Evolutionary conservation across 495 filamentous ascomycete species (phyloP), one percentile per base, ranked within the genome.

Genomic region (Xeromyces bisporus): DNA sequence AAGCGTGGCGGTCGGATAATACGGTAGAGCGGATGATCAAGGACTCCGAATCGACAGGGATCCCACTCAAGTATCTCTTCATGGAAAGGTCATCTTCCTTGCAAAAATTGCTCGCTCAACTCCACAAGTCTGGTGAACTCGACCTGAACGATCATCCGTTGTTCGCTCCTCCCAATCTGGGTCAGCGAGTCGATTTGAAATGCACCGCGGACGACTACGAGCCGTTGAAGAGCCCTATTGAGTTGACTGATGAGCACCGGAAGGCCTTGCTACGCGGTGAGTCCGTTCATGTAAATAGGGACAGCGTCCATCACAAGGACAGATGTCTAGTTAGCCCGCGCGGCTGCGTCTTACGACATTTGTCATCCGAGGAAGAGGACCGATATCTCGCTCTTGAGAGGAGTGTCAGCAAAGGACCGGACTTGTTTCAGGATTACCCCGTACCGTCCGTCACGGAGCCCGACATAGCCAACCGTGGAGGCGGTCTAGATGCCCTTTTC

Each of bases 361-460:
- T 97, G 13, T 76, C 67, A 7, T 46, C 63, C 9, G 76, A 80
- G 17, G 80, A 91, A 44, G 83, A 92, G 37, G 64, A 77, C 14
- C 68, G 75, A 6, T 87, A 80, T 36, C 55, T 94, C 9, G 62
- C 71, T 31, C 63, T 92, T 0, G 81, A 93, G 51, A 63, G 69
- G 35, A 62, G 54, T 29, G 55, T 78, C 28, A 55, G 62, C 12
- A 39, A 37, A 15, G 23, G 40, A 3, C 21, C 44, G 1, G 53
- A 56, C 33, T 36, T 42, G 0, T 51, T 50, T 37, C 40, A 48
- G 27, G 50, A 51, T 32, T 51, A 55, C 28, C 46, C 51, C 10
- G 30, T 38, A 7, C 35, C 33, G 6, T 32, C 42, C 7, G 39
- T 49, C 21, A 46, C 53, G 8, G 54, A 56, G 10, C 52, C 54